Evolutionary conservation across 2,329 filamentous ascomycete genomes (phyloP).

Genomic region (Clarireedia hainanense): DNA sequence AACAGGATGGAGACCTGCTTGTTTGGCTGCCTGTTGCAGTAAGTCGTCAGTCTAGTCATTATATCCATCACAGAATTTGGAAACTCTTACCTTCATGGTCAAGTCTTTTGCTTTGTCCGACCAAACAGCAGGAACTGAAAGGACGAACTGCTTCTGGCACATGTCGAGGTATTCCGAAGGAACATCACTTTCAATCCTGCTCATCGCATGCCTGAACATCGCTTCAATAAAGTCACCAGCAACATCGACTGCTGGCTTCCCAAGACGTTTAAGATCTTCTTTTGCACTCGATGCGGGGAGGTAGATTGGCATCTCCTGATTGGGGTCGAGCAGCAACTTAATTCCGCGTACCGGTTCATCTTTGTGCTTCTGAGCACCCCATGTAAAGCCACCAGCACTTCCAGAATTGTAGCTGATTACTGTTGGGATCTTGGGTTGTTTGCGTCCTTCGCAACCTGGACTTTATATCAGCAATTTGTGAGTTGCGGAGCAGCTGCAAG

Average conservation of each 20-base stretch:
- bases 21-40: constrained; percentile 9
- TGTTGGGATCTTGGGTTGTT: constrained; percentile 13
- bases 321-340: constrained; percentile 24
- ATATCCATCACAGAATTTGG: not conserved
- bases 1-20: constrained; percentile 4
- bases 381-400: constrained; percentile 3
- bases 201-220: constrained; percentile 38
- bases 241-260: constrained; percentile 42
- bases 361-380: constrained; percentile 10
- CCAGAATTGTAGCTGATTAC: constrained; percentile 11
- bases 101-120: constrained; percentile 45
- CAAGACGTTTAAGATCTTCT: constrained; percentile 32
- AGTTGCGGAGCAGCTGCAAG: not conserved
- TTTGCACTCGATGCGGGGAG: constrained; percentile 9
- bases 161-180: constrained; percentile 35
- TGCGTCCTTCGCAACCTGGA: not conserved
- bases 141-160: constrained; percentile 43
- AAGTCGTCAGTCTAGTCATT: not conserved
- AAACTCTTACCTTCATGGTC: constrained; percentile 34
- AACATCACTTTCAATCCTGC: constrained; percentile 36
- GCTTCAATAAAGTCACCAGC: constrained; percentile 28
- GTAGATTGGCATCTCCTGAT: constrained; percentile 15
- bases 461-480: not conserved
- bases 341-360: constrained; percentile 12
- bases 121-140: constrained; percentile 54